Percentiles rank a stretch among this genome's conserved stretches.
Evolutionary conservation across 768 basidiomycete genomes (phyloP).

Genomic region (Naganishia randhawae): DNA sequence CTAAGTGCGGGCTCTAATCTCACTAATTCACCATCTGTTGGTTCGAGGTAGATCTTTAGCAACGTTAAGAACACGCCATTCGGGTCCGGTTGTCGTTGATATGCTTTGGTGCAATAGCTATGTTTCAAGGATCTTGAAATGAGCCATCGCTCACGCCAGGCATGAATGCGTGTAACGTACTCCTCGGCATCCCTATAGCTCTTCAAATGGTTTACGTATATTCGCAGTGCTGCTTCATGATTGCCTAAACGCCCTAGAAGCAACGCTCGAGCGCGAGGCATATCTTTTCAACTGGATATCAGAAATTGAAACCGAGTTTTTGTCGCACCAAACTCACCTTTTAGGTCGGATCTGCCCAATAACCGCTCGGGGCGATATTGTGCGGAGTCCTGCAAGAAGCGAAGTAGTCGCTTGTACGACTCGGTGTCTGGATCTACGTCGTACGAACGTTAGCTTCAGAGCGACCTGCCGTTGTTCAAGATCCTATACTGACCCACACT

Average conservation of each 20-base stretch:
- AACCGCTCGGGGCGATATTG: constrained; percentile 73
- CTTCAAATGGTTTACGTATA: constrained; percentile 82
- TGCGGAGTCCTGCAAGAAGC: constrained; percentile 68
- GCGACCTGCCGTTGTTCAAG: no score
- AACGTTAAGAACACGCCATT: constrained; percentile 75
- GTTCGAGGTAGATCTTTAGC: constrained; percentile 76
- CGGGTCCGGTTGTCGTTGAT: constrained; percentile 58
- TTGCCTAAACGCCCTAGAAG: constrained; percentile 82
- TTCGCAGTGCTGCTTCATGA: constrained; percentile 89
- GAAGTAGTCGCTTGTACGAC: constrained; percentile 56
- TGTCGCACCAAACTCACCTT: constrained; percentile 57
- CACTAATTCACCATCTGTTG: constrained; percentile 30
- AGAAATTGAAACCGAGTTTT: not conserved
- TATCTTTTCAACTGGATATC: constrained; percentile 55
- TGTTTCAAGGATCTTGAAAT: not conserved
- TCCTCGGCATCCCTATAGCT: constrained; percentile 85
- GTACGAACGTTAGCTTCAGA: not conserved
- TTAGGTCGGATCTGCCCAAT: constrained; percentile 72
- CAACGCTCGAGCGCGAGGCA: constrained; percentile 87
- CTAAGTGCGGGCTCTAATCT: constrained; percentile 72
- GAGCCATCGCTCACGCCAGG: not conserved
- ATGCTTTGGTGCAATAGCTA: constrained; percentile 86
- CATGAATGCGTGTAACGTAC: constrained; percentile 55
- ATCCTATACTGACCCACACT: constrained; percentile 7
- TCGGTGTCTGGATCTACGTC: not conserved